Conservation (phyloP, 331 rosid species). For the Acacia concinna region DNA sequence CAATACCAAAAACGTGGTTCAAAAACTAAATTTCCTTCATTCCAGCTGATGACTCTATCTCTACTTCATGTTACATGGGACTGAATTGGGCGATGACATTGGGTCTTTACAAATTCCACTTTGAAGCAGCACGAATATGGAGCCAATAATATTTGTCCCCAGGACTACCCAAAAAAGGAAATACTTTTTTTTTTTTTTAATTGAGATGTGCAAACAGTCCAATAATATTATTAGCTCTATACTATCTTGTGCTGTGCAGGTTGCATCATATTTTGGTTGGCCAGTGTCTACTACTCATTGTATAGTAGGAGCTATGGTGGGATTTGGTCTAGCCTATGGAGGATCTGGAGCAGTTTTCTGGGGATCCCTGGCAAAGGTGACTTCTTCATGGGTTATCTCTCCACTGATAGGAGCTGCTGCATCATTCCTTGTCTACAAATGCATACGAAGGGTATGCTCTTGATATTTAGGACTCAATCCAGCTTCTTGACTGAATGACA, state of each 20-base stretch:
- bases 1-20: neutral
- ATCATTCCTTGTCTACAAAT: conserved; percentile 90
- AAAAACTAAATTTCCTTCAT: conserved; percentile 10
- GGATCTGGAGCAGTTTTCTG: conserved; percentile 94
- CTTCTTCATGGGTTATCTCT: conserved; percentile 89
- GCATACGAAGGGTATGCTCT: conserved; percentile 83
- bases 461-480: neutral
- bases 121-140: neutral
- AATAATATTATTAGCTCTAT: conserved; percentile 12
- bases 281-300: conserved; percentile 97
- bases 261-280: conserved; percentile 92
- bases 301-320: conserved; percentile 98
- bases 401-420: conserved; percentile 86
- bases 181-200: conserved; percentile 8
- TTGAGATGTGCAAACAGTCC: conserved; percentile 1
- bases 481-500: neutral
- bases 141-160: neutral
- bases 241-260: conserved; percentile 45
- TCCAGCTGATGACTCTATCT: neutral
- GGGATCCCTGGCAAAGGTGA: conserved; percentile 91
- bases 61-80: neutral
- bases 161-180: neutral
- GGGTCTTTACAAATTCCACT: neutral
- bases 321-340: conserved; percentile 86
- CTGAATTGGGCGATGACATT: neutral